Evolutionary conservation across 192 early-diverging fungal species (phyloP).

Genomic region (Podila horticola): DNA sequence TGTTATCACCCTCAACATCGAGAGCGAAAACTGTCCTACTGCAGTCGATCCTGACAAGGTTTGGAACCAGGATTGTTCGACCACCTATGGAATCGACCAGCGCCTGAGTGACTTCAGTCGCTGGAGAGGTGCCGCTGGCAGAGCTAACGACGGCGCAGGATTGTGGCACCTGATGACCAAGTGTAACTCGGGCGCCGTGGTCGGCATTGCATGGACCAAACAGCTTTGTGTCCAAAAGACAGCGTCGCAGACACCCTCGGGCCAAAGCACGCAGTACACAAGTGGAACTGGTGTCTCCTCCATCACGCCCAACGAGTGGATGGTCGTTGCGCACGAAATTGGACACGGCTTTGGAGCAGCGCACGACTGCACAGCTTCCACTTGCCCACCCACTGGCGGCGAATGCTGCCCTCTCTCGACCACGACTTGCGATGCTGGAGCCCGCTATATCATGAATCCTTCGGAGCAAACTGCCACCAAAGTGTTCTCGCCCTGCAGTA

Average conservation of each 20-base stretch:
- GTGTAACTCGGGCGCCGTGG: slow-evolving; percentile 79
- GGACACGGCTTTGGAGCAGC: slow-evolving; percentile 91
- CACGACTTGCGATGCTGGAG: slow-evolving; percentile 71
- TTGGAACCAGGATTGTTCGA: slow-evolving; percentile 86
- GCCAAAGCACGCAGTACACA: slow-evolving; percentile 60
- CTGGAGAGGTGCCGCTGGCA: slow-evolving; percentile 78
- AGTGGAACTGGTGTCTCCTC: slow-evolving; percentile 90
- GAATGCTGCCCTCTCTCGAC: slow-evolving; percentile 79
- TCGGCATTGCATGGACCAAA: slow-evolving; percentile 90
- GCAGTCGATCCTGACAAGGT: slow-evolving; percentile 24
- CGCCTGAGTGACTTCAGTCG: slow-evolving; percentile 88
- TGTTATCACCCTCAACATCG: slow-evolving; percentile 80
- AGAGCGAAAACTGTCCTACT: slow-evolving; percentile 68
- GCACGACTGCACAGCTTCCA: slow-evolving; percentile 82
- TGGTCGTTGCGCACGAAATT: slow-evolving; percentile 96
- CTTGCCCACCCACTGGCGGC: slow-evolving; percentile 63
- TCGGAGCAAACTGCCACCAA: slow-evolving; percentile 68
- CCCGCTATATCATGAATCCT: slow-evolving; percentile 81
- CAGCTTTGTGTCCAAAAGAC: slow-evolving; percentile 72
- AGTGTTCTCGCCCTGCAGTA: slow-evolving; percentile 67
- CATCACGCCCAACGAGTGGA: slow-evolving; percentile 87
- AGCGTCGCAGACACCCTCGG: slow-evolving; percentile 58
- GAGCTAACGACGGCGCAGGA: slow-evolving; percentile 76
- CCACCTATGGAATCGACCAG: slow-evolving; percentile 72
- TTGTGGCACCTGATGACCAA: slow-evolving; percentile 96